These are phyloP conservation scores for Centaurea solstitialis DNA, from an alignment of 129 eudicot genomes.

Conservation along the genomic window DNA sequence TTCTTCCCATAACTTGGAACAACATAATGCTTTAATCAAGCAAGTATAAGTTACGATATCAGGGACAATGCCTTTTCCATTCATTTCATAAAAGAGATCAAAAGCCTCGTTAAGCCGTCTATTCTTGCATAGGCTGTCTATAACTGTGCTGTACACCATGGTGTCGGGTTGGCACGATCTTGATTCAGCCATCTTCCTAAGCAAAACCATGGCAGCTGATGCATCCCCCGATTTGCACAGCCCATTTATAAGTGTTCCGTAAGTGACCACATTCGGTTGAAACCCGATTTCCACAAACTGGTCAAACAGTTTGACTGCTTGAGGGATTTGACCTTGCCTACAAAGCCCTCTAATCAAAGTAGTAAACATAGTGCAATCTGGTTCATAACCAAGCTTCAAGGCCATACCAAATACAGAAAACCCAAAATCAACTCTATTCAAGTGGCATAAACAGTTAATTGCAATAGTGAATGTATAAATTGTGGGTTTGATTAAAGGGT, in stretches of 20 bases:
- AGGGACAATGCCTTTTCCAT: slow-evolving; percentile 23
- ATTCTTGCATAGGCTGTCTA: slow-evolving; percentile 24
- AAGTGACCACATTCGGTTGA: slow-evolving; percentile 12
- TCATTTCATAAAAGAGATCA: slow-evolving; percentile 20
- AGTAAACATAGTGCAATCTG: slow-evolving; percentile 21
- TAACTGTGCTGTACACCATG: slow-evolving; percentile 19
- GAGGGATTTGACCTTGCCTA: slow-evolving; percentile 4
- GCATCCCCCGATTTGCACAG: slow-evolving; percentile 30
- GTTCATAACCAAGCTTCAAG: slow-evolving; percentile 19
- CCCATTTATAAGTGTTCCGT: slow-evolving; percentile 33
- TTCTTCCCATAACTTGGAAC: slow-evolving; percentile 16
- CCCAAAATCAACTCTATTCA: slow-evolving; percentile 15
- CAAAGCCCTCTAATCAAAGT: slow-evolving; percentile 32
- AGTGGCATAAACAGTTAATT: slow-evolving; percentile 25
- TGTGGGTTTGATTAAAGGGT: slow-evolving; percentile 8
- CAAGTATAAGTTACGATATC: slow-evolving; percentile 30
- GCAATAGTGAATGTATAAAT: slow-evolving; percentile 17
- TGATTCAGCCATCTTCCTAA: background rate
- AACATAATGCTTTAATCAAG: slow-evolving; percentile 31
- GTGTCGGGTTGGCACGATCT: background rate
- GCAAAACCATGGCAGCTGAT: slow-evolving; percentile 21
- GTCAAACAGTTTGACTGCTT: slow-evolving; percentile 27
- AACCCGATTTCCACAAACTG: slow-evolving; percentile 11
- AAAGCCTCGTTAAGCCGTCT: slow-evolving; percentile 9
- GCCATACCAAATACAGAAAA: slow-evolving; percentile 21